Evolutionary conservation across 306 rosid genomes (phyloP).

Genomic region (Sindora glabra): DNA sequence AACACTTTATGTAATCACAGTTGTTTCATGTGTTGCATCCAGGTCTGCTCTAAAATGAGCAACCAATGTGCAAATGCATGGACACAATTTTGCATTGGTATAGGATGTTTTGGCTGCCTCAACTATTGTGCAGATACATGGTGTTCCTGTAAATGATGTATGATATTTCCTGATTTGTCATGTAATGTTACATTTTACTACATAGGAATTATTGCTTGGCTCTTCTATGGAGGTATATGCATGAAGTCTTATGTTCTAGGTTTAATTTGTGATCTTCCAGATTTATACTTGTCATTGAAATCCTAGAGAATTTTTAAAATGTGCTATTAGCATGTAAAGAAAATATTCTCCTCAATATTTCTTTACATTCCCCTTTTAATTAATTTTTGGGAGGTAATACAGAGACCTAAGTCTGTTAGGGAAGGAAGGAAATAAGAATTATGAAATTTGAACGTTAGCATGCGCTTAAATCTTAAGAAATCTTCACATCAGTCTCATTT

Average conservation of each 20-base stretch:
- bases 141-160: constrained; percentile 26
- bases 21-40: constrained; percentile 75
- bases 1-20: constrained; percentile 36
- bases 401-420: no score
- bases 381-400: no score
- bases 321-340: neutral
- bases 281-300: constrained; percentile 9
- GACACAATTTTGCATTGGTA: constrained; percentile 62
- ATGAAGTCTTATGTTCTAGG: neutral
- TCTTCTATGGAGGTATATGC: neutral
- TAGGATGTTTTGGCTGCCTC: constrained; percentile 69
- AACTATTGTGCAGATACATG: constrained; percentile 55
- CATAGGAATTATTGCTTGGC: neutral
- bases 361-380: neutral
- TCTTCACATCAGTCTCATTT: constrained; percentile 5
- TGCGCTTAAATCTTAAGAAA: no score
- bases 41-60: constrained; percentile 40
- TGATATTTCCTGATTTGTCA: constrained; percentile 15
- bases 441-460: no score
- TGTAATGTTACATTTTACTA: constrained; percentile 14
- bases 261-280: neutral
- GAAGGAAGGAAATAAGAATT: no score
- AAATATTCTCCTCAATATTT: neutral
- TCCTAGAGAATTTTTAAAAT: neutral
- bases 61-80: constrained; percentile 42